Conservation (phyloP, 2,329 filamentous ascomycete species). For the Penicillium olsonii region DNA sequence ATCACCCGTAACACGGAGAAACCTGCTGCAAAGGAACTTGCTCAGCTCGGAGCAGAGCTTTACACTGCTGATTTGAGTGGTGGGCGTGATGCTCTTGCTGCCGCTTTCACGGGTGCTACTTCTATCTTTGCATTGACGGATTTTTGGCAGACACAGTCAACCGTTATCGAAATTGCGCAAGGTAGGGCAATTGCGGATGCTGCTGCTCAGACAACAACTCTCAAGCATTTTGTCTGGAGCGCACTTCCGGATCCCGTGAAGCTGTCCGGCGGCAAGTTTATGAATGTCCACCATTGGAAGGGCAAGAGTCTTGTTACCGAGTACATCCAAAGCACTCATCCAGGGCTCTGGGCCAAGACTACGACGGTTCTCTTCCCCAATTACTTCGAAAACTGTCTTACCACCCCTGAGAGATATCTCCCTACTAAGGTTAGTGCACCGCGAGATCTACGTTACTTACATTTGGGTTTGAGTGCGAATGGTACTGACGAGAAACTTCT, state of each 20-base stretch:
- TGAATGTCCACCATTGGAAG: constrained; percentile 13
- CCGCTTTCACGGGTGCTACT: constrained; percentile 10
- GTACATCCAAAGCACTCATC: constrained; percentile 7
- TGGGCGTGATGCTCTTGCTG: constrained; percentile 2
- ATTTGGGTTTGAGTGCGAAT: neutral
- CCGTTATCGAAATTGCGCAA: constrained; percentile 10
- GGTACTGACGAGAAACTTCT: neutral
- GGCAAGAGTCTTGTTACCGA: constrained; percentile 7
- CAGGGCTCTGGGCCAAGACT: constrained; percentile 10
- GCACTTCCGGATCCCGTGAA: constrained; percentile 9
- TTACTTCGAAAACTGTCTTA: constrained; percentile 16
- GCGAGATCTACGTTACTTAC: neutral
- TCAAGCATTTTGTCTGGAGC: constrained; percentile 14
- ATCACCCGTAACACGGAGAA: constrained; percentile 46
- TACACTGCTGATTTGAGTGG: constrained; percentile 21
- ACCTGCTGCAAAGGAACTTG: constrained; percentile 16
- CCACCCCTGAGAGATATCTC: constrained; percentile 7
- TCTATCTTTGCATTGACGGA: constrained; percentile 13
- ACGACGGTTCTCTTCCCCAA: constrained; percentile 11
- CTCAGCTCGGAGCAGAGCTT: constrained; percentile 13
- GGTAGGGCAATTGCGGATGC: constrained; percentile 13
- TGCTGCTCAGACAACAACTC: constrained; percentile 1
- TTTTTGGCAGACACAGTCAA: constrained; percentile 15
- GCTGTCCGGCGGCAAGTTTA: constrained; percentile 5
- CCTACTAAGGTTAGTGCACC: neutral